Percentiles rank a stretch among this genome's conserved stretches.
phyloP scores from a whole-genome alignment of 83 land plant species.

The Picea engelmannii region DNA sequence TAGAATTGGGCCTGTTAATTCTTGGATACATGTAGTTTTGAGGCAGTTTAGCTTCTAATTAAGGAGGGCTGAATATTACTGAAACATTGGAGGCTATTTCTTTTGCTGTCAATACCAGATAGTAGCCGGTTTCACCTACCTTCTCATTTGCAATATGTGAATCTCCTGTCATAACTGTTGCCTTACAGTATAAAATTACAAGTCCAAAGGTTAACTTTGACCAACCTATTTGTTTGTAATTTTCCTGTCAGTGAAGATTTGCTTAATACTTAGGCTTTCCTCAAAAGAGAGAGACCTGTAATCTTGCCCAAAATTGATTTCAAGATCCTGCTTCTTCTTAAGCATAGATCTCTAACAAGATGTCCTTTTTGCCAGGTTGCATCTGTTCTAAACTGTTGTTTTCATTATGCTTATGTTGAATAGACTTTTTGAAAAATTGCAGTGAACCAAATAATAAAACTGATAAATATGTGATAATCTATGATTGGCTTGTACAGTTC shows the following conservation, averaged over 20 bases:
- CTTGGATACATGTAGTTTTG: constrained; percentile 1
- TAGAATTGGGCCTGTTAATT: not conserved
- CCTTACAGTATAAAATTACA: no score
- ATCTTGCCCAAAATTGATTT: no score
- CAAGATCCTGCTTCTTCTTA: no score
- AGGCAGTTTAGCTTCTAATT: not conserved
- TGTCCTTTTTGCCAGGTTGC: not conserved
- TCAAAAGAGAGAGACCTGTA: no score
- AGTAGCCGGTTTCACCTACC: no score
- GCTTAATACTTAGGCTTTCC: no score
- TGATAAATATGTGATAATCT: not conserved
- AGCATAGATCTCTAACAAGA: not conserved
- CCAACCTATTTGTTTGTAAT: no score
- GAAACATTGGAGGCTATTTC: not conserved
- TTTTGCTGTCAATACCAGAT: no score
- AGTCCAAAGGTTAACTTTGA: no score
- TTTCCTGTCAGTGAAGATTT: no score
- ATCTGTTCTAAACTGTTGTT: not conserved
- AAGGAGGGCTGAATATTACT: not conserved
- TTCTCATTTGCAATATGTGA: no score
- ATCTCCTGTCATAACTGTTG: no score
- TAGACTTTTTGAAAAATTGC: not conserved
- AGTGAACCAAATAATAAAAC: not conserved
- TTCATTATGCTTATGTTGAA: not conserved
- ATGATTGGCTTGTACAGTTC: not conserved